Conservation (phyloP, 1,284 basidiomycete species). For the Fomitopsis pinicola region DNA sequence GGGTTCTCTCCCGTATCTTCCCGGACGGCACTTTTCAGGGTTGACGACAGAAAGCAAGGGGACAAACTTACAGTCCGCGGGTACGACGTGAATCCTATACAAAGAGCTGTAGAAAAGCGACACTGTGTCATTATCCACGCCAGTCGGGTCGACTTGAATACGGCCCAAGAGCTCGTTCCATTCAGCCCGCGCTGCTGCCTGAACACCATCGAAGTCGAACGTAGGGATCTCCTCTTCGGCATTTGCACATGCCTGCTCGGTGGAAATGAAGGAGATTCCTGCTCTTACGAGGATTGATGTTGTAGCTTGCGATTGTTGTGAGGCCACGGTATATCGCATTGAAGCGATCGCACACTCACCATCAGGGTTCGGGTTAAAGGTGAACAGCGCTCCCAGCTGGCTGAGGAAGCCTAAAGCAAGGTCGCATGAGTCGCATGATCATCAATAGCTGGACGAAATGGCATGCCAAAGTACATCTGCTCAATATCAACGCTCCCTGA, state of each 20-base stretch:
- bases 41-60: not conserved
- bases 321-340: not conserved
- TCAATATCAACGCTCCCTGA: slow-evolving; percentile 39
- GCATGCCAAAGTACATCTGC: slow-evolving; percentile 43
- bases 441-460: not conserved
- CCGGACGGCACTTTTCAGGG: not conserved
- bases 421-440: not conserved
- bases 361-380: slow-evolving; percentile 38
- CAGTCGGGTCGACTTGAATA: slow-evolving; percentile 47
- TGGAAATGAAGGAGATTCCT: slow-evolving; percentile 58
- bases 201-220: slow-evolving; percentile 49
- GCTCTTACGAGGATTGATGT: slow-evolving; percentile 49
- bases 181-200: slow-evolving; percentile 35
- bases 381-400: slow-evolving; percentile 48
- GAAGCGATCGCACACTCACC: slow-evolving; percentile 5
- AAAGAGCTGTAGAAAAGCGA: slow-evolving; percentile 59
- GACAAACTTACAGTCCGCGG: slow-evolving; percentile 50
- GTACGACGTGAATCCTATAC: slow-evolving; percentile 63
- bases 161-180: slow-evolving; percentile 57
- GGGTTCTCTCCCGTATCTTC: slow-evolving; percentile 71
- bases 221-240: slow-evolving; percentile 59
- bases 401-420: slow-evolving; percentile 27
- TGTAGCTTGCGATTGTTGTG: slow-evolving; percentile 10
- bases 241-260: slow-evolving; percentile 54
- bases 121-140: slow-evolving; percentile 45